Percentiles rank a stretch among this genome's conserved stretches.
Conservation (phyloP, 2,329 filamentous ascomycete genomes). For the Fusarium solani-melongenae region DNA sequence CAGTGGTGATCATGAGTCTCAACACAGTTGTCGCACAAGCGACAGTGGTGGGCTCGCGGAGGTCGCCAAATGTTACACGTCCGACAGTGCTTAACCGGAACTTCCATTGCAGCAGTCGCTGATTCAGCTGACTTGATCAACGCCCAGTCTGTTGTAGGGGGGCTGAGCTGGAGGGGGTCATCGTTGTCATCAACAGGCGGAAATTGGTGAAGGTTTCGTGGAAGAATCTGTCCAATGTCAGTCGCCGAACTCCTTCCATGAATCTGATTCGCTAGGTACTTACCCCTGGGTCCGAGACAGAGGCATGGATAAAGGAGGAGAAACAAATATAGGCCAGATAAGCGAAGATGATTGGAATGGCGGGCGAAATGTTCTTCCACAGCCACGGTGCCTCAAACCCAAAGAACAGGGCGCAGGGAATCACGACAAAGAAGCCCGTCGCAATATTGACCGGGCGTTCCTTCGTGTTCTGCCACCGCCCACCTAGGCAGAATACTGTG, state of each 20-base stretch:
- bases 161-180: slow-evolving; percentile 84
- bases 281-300: slow-evolving; percentile 91
- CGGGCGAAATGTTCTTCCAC: slow-evolving; percentile 87
- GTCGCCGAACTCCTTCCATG: not conserved
- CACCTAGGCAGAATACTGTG: slow-evolving; percentile 87
- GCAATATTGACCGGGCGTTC: slow-evolving; percentile 90
- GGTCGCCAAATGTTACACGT: slow-evolving; percentile 98
- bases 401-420: slow-evolving; percentile 87
- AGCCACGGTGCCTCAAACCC: slow-evolving; percentile 85
- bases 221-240: slow-evolving; percentile 76
- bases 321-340: slow-evolving; percentile 93
- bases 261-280: slow-evolving; percentile 52
- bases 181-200: slow-evolving; percentile 80
- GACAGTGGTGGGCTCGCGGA: slow-evolving; percentile 94
- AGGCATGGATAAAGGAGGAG: slow-evolving; percentile 94
- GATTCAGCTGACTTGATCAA: slow-evolving; percentile 84
- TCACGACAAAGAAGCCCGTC: slow-evolving; percentile 81
- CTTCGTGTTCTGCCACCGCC: slow-evolving; percentile 87
- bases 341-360: slow-evolving; percentile 87
- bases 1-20: slow-evolving; percentile 99
- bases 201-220: slow-evolving; percentile 90
- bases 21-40: slow-evolving; percentile 95
- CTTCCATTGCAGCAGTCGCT: slow-evolving; percentile 90
- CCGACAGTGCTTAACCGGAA: slow-evolving; percentile 97
- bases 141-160: slow-evolving; percentile 92